These are phyloP conservation scores for Quercus phellos DNA, from an alignment of 331 rosid species.

Conservation along the genomic window DNA sequence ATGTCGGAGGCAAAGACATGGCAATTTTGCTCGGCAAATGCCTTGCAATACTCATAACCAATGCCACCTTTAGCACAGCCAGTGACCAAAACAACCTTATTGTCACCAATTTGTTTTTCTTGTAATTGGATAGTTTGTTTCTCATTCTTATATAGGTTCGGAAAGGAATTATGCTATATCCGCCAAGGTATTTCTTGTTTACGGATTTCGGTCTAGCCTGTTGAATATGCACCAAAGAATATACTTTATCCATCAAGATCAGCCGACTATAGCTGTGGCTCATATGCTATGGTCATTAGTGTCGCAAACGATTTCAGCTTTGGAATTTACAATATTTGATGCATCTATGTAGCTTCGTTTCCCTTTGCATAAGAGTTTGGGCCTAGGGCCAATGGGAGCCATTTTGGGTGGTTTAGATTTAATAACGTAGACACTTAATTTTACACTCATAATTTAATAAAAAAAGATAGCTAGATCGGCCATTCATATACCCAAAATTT, in stretches of 20 bases:
- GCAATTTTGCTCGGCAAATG: constrained; percentile 54
- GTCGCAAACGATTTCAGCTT: no score
- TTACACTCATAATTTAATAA: no score
- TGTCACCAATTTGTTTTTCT: constrained; percentile 25
- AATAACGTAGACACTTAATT: no score
- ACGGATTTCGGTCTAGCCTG: neutral
- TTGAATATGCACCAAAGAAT: constrained; percentile 18
- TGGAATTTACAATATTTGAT: no score
- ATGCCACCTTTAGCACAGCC: constrained; percentile 82
- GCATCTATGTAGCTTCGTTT: no score
- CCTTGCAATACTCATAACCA: constrained; percentile 72
- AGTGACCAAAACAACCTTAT: constrained; percentile 59
- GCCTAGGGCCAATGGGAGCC: no score
- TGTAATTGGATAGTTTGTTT: neutral
- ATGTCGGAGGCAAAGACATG: constrained; percentile 60
- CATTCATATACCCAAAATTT: no score
- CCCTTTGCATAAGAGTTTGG: no score
- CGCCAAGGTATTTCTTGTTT: neutral
- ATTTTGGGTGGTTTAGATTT: no score
- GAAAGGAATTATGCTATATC: neutral
- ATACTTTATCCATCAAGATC: constrained; percentile 4
- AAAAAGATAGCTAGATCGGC: no score
- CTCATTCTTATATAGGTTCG: constrained; percentile 15
- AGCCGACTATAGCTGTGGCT: constrained; percentile 5
- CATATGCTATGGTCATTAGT: neutral